Percentiles rank a stretch among this genome's conserved stretches.
phyloP scores from a whole-genome alignment of 2,329 filamentous ascomycete genomes.

The Fusarium algeriense region DNA sequence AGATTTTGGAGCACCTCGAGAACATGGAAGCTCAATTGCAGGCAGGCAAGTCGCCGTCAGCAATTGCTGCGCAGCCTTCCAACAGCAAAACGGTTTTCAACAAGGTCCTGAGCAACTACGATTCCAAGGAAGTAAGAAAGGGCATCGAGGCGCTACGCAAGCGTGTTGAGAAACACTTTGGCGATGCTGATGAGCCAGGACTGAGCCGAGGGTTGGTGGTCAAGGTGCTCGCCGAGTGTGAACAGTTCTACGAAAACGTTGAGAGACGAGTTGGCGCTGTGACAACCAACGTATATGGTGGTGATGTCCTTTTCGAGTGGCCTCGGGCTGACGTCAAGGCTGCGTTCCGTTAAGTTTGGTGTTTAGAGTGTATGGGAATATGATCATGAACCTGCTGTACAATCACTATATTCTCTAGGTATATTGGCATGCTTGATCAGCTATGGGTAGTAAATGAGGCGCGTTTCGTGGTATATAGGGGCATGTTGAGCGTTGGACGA shows the following conservation, averaged over 20 bases:
- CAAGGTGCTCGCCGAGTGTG: conserved; percentile 71
- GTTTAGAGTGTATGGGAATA: conserved; percentile 28
- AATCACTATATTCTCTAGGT: conserved; percentile 27
- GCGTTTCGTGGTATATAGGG: conserved; percentile 25
- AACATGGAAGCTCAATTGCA: conserved; percentile 82
- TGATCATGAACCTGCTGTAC: conserved; percentile 38
- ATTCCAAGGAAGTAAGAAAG: conserved; percentile 86
- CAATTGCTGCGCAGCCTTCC: conserved; percentile 82
- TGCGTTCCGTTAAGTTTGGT: conserved; percentile 59
- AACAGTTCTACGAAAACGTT: conserved; percentile 71
- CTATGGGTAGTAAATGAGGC: conserved; percentile 25
- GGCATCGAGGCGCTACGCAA: conserved; percentile 92
- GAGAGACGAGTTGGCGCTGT: conserved; percentile 71
- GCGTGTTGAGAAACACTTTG: conserved; percentile 97
- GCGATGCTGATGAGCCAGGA: conserved; percentile 82
- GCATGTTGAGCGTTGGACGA: conserved; percentile 11
- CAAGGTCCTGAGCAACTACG: conserved; percentile 84
- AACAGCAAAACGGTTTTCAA: conserved; percentile 87
- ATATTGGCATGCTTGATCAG: conserved; percentile 28
- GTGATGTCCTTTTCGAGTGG: conserved; percentile 75
- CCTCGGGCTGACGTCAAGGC: conserved; percentile 72
- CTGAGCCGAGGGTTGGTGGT: conserved; percentile 70
- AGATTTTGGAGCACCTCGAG: conserved; percentile 91
- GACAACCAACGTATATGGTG: conserved; percentile 73
- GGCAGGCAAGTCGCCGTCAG: conserved; percentile 68